A percentile compares a stretch with the other conserved stretches of the same genome.
Conservation (phyloP, 331 rosid species). For the Ulmus americana region DNA sequence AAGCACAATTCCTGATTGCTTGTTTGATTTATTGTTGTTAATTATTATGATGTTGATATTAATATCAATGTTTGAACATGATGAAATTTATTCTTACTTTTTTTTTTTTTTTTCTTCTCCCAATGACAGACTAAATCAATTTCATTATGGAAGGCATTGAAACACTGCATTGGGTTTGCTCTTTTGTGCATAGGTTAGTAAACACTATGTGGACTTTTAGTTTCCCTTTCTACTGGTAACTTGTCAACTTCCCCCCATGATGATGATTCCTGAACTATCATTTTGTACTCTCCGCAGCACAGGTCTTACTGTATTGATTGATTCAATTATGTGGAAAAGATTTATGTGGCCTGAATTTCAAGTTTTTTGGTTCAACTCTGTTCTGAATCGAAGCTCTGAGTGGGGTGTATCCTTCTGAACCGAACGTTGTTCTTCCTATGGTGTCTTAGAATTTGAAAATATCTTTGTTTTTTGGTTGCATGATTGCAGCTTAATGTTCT, state of each 20-base stretch:
- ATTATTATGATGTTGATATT: not conserved
- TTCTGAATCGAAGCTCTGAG: conserved; percentile 83
- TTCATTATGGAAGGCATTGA: conserved; percentile 58
- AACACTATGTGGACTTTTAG: conserved; percentile 2
- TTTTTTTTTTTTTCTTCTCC: conserved; percentile 9
- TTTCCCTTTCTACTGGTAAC: not conserved
- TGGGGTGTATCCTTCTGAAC: conserved; percentile 89
- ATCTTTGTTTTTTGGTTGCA: not conserved
- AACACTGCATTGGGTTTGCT: conserved; percentile 56
- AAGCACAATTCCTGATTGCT: not conserved
- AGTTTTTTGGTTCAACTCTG: conserved; percentile 94
- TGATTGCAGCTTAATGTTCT: not conserved
- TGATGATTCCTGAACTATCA: conserved; percentile 6
- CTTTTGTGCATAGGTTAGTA: conserved; percentile 67
- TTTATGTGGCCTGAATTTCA: conserved; percentile 94
- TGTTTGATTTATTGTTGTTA: not conserved
- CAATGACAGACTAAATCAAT: conserved; percentile 64
- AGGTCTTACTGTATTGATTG: conserved; percentile 73
- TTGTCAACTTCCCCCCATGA: not conserved
- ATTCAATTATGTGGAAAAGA: conserved; percentile 88
- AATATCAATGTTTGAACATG: not conserved
- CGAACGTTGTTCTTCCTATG: not conserved
- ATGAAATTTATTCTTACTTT: not conserved
- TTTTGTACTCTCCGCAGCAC: conserved; percentile 36
- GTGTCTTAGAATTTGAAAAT: conserved; percentile 6